phyloP scores from a whole-genome alignment of 306 rosid species.

The Rubus idaeus region DNA sequence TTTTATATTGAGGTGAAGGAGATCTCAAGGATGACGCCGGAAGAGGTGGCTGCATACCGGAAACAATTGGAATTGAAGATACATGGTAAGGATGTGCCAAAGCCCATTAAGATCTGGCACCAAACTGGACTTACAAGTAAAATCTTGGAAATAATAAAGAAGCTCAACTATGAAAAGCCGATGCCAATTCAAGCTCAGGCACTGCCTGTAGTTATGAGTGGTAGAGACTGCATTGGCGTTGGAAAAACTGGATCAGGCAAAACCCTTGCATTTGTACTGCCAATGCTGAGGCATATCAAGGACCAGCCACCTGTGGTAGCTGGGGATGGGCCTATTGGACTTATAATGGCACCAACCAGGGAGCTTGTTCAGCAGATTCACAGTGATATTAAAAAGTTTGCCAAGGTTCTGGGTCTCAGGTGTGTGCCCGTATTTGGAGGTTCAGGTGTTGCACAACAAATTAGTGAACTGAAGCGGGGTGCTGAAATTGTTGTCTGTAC shows the following conservation, averaged over 20 bases:
- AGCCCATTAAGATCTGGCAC: constrained; percentile 88
- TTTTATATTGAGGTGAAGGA: constrained; percentile 83
- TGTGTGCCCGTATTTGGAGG: constrained; percentile 98
- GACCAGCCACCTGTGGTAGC: constrained; percentile 90
- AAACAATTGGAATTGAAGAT: constrained; percentile 82
- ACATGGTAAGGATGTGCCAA: constrained; percentile 96
- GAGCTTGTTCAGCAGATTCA: constrained; percentile 97
- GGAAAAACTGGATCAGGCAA: constrained; percentile 99
- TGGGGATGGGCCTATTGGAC: constrained; percentile 97
- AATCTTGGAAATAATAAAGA: constrained; percentile 82
- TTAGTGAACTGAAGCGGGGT: constrained; percentile 94
- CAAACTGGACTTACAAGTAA: constrained; percentile 94
- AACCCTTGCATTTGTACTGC: constrained; percentile 92
- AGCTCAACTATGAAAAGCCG: constrained; percentile 73
- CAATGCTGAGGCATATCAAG: constrained; percentile 97
- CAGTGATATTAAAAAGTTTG: constrained; percentile 73
- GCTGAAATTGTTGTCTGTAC: constrained; percentile 97
- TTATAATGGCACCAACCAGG: constrained; percentile 94
- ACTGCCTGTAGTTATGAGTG: constrained; percentile 88
- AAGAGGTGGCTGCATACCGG: constrained; percentile 70
- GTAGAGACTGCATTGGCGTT: constrained; percentile 91
- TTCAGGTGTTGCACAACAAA: constrained; percentile 98
- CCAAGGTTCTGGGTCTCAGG: constrained; percentile 72
- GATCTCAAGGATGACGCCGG: constrained; percentile 59
- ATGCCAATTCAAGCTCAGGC: constrained; percentile 97